Percentiles rank a stretch among this genome's conserved stretches.
These are phyloP conservation scores for Papilionanthe hybrid DNA, from an alignment of 116 monocot species.

Conservation along the genomic window DNA sequence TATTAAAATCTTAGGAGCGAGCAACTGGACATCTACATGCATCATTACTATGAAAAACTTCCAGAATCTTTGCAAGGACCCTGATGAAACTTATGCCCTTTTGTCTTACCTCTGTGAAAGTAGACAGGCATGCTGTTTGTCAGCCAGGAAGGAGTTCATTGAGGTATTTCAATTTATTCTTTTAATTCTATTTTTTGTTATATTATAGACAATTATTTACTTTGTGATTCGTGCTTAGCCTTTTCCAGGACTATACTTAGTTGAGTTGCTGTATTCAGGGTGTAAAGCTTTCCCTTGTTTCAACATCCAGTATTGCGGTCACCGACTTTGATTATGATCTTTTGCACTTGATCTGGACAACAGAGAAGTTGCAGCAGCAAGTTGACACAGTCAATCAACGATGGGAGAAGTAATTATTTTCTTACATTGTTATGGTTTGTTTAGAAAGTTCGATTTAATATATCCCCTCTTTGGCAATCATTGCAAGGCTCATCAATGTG, in stretches of 20 bases:
- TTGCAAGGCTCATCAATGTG: background rate
- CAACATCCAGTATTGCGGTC: slow-evolving; percentile 32
- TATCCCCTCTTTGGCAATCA: background rate
- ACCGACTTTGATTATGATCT: slow-evolving; percentile 64
- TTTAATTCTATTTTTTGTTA: slow-evolving; percentile 3
- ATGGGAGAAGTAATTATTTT: slow-evolving; percentile 42
- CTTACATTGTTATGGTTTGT: background rate
- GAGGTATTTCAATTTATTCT: slow-evolving; percentile 38
- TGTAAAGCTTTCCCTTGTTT: slow-evolving; percentile 61
- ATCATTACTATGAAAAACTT: slow-evolving; percentile 62
- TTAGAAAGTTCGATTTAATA: background rate
- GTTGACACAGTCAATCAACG: slow-evolving; percentile 52
- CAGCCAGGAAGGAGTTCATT: slow-evolving; percentile 48
- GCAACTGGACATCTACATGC: slow-evolving; percentile 72
- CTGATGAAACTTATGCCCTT: slow-evolving; percentile 47
- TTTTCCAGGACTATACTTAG: slow-evolving; percentile 17
- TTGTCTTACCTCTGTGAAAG: slow-evolving; percentile 52
- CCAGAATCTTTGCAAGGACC: slow-evolving; percentile 38
- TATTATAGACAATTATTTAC: background rate
- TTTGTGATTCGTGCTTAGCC: slow-evolving; percentile 13
- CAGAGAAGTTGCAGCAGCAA: slow-evolving; percentile 72
- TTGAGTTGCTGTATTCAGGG: slow-evolving; percentile 59
- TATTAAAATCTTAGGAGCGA: slow-evolving; percentile 42
- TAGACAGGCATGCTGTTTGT: slow-evolving; percentile 62
- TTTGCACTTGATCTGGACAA: slow-evolving; percentile 67